Conservation (phyloP, 352 stramenopile species). For the Globisporangium alternatum region DNA sequence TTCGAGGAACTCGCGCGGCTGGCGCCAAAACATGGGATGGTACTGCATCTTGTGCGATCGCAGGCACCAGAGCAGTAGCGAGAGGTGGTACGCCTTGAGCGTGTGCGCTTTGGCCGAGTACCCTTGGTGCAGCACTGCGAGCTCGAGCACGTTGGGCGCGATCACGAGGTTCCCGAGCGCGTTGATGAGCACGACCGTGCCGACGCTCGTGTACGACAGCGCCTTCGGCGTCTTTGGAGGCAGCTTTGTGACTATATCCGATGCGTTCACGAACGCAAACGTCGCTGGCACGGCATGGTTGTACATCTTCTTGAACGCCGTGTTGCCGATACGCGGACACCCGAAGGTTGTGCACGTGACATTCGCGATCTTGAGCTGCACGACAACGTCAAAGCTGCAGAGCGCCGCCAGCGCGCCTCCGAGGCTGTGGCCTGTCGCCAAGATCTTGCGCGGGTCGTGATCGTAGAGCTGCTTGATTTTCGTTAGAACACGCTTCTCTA, state of each 20-base stretch:
- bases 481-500: constrained; percentile 28
- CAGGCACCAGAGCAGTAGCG: constrained; percentile 41
- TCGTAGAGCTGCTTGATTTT: constrained; percentile 20
- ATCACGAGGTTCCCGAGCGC: constrained; percentile 44
- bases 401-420: constrained; percentile 39
- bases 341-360: constrained; percentile 43
- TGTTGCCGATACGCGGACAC: constrained; percentile 37
- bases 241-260: constrained; percentile 40
- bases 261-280: constrained; percentile 42
- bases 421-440: constrained; percentile 40
- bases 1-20: constrained; percentile 27
- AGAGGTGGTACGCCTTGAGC: constrained; percentile 37
- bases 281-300: constrained; percentile 28
- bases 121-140: constrained; percentile 32
- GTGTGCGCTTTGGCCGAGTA: constrained; percentile 38
- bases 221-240: constrained; percentile 37
- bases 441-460: constrained; percentile 23
- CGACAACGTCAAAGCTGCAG: constrained; percentile 37
- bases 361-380: constrained; percentile 26
- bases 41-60: constrained; percentile 32
- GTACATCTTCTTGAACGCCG: constrained; percentile 39
- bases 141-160: constrained; percentile 36
- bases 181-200: constrained; percentile 35
- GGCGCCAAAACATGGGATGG: constrained; percentile 32
- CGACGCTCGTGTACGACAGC: constrained; percentile 37